Evolutionary conservation across 805 yeast species (phyloP), one percentile per base, ranked within the genome.

Genomic region (Lipomyces kockii): DNA sequence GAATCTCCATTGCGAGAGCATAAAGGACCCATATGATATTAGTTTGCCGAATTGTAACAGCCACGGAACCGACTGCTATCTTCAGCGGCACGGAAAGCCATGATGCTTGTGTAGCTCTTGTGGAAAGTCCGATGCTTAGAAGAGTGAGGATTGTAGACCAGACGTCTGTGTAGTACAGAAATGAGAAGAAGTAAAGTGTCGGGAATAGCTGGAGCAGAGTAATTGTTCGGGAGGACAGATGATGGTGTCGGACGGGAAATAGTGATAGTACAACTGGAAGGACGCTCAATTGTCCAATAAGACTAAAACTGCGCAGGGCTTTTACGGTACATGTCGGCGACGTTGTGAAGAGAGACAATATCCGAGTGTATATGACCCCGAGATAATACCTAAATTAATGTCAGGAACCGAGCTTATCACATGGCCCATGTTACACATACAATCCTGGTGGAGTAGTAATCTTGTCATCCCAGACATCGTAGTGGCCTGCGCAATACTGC

Each of bases 391-490:
- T 61, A 12, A 35, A 43, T 43, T 17, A 43, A 43, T 17, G 49
- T 43, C 49, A 43, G 22, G 49, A n/a, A n/a, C 20, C 8, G 8
- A 8, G 20, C 9, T 17, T 43, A 43, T 17, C 8, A 6, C 12
- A 7, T 17, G 49, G 8, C 3, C 22, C 9, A n/a, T 17, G 49
- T 12, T 87, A 69, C 2, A 82, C 60, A 76, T 95, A 94, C 20
- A 94, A 80, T 0, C 99, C 99, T 0, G 98, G 98, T 1, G 98
- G 99, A 0, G 99, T 94, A 1, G 99, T 94, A 76, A 94, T 92
- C 75, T 94, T 93, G 17, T 87, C 83, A 76, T 94, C 92, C 97
- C 97, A 92, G 0, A 80, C 74, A 20, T 70, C 63, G 79, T 87
- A 92, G 61, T 86, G 80, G 12, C 89, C 89, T 1, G 76, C 72